Evolutionary conservation across 129 eudicot genomes (phyloP), one percentile per base, ranked within the genome.

Genomic region (Tagetes patula): DNA sequence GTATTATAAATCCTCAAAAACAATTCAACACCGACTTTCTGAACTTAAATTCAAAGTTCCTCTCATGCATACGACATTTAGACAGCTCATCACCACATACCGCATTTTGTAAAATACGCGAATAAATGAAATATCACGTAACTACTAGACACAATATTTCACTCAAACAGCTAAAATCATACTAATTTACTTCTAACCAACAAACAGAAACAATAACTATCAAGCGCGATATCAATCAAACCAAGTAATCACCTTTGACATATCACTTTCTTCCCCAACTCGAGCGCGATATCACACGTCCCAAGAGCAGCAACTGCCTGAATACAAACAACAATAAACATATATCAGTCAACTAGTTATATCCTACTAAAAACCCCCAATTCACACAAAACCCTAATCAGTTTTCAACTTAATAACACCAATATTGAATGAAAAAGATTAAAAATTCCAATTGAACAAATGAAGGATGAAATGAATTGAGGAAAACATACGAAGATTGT

Each of bases 281-380:
- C 96, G 39, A 84, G 64, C 33, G 96, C 91, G 62, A 93, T 86
- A 82, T 93, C 96, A 67, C 72, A 87, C 75, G 92, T 84, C 69
- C 98, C 98, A 50, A 93, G 82, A 54, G 98, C 86, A 69, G 96
- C 96, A 79, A 93, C 85, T 10, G 76, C 96, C 98, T 93, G 96
- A 77, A 74, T 49, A 60, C 12, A 74, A 84, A 34, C 37, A 67
- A 77, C 41, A 27, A 49, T n/a, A 2, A 8, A 55, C 75, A 40
- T 34, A 49, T 14, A 47, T 36, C 7, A 14, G 33, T 49, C 50
- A 49, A 11, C 14, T 49, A 50, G 34, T 10, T 1, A 8, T 20
- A 41, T 42, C 9, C 10, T 9, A 42, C 9, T 42, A 42, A 42
- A 20, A 20, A 14, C 12, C 20, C 73, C 75, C 36, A 70, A 71